Base-by-base conservation (phyloP, 2,329 filamentous ascomycete genomes). In the Pleoardoris graminearum region DNA sequence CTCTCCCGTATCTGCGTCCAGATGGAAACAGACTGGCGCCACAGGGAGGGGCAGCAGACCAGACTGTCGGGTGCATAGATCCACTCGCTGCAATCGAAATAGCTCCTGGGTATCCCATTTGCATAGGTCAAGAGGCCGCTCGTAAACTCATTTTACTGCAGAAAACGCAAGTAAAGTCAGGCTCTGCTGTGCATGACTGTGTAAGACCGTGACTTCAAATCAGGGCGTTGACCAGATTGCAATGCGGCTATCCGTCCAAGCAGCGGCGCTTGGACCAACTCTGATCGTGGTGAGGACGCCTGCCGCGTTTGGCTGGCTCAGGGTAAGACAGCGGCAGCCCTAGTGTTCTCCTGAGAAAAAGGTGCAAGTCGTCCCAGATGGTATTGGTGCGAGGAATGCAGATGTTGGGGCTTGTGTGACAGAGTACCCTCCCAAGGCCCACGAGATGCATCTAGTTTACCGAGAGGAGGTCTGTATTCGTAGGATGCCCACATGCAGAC, bases 301-400 rank as follows among this genome's bases (percentile, higher is more conserved):
- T 46, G 55, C 47, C 39, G 51, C 35, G 25, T 57, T 59, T 54
- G 55, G 54, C 58, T 58, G 51, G 55, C 39, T 48, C 45, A 45
- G 48, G 53, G 38, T 61, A 45, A 61, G 48, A 61, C 48, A 52
- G 52, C 59, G 51, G 51, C 46, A 30, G 53, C 58, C 50, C 46
- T 57, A 43, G 39, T 36, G 27, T 17, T 21, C 32, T 47, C 47
- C 39, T 53, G 54, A 55, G 53, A 53, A 50, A 51, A 43, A 51
- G 48, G 25, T 55, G 33, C 14, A 16, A 36, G 45, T 54, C 46
- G 52, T 53, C 43, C 47, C 51, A 35, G 49, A 50, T 59, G 36
- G 52, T 36, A 67, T 68, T 69, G 65, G 65, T 53, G 57, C 51
- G 50, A 68, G 59, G 62, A 66, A 67, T 65, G 67, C 51, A 56